A percentile compares a stretch with the other conserved stretches of the same genome.
Evolutionary conservation across 75 land plant species (phyloP).

Genomic region (Pinus tabuliformis): DNA sequence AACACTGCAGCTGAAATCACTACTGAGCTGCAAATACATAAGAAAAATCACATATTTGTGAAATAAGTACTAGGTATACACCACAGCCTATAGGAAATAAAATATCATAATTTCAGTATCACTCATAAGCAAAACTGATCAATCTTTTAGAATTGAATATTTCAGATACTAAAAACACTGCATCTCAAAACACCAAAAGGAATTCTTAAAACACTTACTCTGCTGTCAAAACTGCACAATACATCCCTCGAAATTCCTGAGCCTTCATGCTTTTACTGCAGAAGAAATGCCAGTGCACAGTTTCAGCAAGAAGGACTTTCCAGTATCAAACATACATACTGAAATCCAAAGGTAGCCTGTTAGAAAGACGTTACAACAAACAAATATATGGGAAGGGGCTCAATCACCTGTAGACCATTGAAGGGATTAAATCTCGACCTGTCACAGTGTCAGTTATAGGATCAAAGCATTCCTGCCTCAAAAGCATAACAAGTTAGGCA

Average conservation of each 20-base stretch:
- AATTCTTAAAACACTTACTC: constrained; percentile 44
- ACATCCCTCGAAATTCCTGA: constrained; percentile 87
- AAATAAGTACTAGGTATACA: neutral
- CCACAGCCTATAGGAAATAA: neutral
- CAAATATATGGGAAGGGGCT: neutral
- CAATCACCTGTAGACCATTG: constrained; percentile 85
- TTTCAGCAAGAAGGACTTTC: constrained; percentile 9
- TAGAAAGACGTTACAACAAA: neutral
- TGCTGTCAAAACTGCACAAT: constrained; percentile 68
- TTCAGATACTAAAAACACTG: constrained; percentile 4
- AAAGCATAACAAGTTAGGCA: neutral
- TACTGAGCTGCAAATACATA: constrained; percentile 32
- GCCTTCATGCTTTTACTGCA: constrained; percentile 70
- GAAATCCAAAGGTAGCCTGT: constrained; percentile 3
- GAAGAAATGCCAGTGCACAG: constrained; percentile 3
- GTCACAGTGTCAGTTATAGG: constrained; percentile 61
- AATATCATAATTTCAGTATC: neutral
- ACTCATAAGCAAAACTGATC: neutral
- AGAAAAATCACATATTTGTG: neutral
- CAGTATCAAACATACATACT: neutral
- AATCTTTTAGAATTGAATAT: neutral
- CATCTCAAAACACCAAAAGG: neutral
- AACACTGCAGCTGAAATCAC: constrained; percentile 76
- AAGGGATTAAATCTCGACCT: constrained; percentile 83
- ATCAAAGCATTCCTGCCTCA: constrained; percentile 76